These are phyloP conservation scores for Endocarpon pusillum DNA, from an alignment of 495 filamentous ascomycete species.

Conservation along the genomic window DNA sequence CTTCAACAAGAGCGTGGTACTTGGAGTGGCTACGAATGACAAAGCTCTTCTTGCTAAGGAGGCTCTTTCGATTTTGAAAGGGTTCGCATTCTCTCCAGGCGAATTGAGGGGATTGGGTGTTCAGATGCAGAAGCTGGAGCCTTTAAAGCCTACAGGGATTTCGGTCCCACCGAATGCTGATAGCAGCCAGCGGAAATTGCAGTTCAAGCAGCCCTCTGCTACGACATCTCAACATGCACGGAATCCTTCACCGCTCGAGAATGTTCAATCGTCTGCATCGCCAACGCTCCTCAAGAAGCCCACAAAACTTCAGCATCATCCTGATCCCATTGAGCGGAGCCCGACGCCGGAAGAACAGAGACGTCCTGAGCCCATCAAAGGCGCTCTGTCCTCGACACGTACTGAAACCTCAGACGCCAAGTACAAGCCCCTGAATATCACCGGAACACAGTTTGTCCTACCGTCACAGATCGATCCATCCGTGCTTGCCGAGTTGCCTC, in stretches of 20 bases:
- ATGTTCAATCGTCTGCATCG: no score
- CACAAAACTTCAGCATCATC: neutral
- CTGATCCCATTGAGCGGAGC: constrained; percentile 34
- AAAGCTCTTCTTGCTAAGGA: constrained; percentile 56
- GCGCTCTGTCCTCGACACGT: constrained; percentile 33
- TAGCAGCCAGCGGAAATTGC: constrained; percentile 46
- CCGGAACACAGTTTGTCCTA: constrained; percentile 77
- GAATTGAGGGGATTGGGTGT: constrained; percentile 81
- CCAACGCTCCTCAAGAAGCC: no score
- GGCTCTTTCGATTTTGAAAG: constrained; percentile 62
- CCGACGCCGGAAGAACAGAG: constrained; percentile 53
- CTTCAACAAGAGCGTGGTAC: constrained; percentile 67
- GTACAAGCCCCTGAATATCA: constrained; percentile 52
- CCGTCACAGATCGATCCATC: constrained; percentile 61
- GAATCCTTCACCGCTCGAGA: constrained; percentile 20
- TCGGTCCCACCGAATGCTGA: constrained; percentile 24
- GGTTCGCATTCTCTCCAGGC: constrained; percentile 72
- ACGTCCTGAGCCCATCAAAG: constrained; percentile 29
- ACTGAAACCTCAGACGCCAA: constrained; percentile 37
- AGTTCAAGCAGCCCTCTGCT: constrained; percentile 28
- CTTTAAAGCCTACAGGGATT: constrained; percentile 35
- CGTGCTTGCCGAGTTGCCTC: constrained; percentile 60
- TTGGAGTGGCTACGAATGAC: constrained; percentile 69
- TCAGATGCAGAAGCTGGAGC: constrained; percentile 83
- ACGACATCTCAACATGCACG: no score